These are phyloP conservation scores for Misopates orontium DNA, from an alignment of 257 asterid species.

Conservation along the genomic window DNA sequence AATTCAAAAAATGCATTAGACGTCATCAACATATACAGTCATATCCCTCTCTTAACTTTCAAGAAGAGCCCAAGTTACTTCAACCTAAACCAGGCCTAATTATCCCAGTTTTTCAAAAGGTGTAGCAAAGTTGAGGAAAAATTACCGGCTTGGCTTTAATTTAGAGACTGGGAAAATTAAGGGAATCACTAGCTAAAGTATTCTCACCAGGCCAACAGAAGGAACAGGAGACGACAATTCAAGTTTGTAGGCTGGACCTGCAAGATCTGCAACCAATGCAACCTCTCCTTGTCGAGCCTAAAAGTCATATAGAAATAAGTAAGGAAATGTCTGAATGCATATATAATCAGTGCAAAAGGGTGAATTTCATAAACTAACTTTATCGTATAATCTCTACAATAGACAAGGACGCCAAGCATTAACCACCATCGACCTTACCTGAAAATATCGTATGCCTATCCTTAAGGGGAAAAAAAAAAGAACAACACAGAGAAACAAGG, in stretches of 20 bases:
- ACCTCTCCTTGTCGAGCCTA: constrained; percentile 87
- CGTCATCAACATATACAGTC: background rate
- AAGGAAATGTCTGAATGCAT: constrained; percentile 17
- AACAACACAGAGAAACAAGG: too few species aligned
- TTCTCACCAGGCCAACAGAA: constrained; percentile 66
- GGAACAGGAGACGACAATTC: constrained; percentile 76
- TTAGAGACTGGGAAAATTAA: background rate
- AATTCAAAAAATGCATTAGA: background rate
- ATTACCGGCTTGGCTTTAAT: background rate
- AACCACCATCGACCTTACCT: too few species aligned
- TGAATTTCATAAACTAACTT: too few species aligned
- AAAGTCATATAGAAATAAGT: constrained; percentile 22
- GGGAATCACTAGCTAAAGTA: constrained; percentile 5
- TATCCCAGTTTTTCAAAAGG: too few species aligned
- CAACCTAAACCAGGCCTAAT: too few species aligned
- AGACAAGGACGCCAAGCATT: too few species aligned
- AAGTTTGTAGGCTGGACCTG: constrained; percentile 69
- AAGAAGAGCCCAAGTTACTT: background rate
- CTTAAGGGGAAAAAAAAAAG: too few species aligned
- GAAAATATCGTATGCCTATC: too few species aligned
- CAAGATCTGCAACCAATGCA: constrained; percentile 78
- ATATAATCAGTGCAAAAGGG: too few species aligned
- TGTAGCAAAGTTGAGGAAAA: too few species aligned
- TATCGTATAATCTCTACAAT: too few species aligned
- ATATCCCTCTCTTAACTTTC: background rate